Evolutionary conservation across 177 flowering plant genomes (phyloP), one percentile per base, ranked within the genome.

Genomic region (Tripterygium wilfordii): DNA sequence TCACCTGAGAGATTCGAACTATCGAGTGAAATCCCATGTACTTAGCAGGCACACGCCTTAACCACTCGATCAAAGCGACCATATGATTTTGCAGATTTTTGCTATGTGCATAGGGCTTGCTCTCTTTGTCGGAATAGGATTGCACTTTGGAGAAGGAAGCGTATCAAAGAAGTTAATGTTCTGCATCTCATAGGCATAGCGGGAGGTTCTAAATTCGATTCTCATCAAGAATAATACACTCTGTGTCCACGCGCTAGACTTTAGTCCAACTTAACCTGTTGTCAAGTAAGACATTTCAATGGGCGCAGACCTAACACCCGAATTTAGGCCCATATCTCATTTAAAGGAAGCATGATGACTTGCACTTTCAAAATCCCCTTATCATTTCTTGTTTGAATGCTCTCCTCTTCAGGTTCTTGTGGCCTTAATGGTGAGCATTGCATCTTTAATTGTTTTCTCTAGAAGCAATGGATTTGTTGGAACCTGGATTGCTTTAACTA

Each of bases 1-100:
- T n/a, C n/a, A n/a, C 7, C 10, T 8, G 40, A 45, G 39, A 18
- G 38, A 59, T 88, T 91, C 95, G 92, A 88, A 83, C 95, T 85
- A 95, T 90, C 89, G 95, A 92, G 92, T 89, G 89, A 80, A 76
- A 87, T 84, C 96, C 97, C 91, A 90, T 85, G 95, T 83, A 82
- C 96, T 85, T 82, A 82, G 94, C 96, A 88, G 94, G 94, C 91
- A 83, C 87, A 88, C 88, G 96, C 94, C 96, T 88, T 85, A 88
- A 88, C 96, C 94, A 88, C 96, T 85, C 91, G 94, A 91, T 91
- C 94, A 82, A 88, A 87, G 92, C 91, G 88, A 18, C 42, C 10
- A 5, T 28, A 10, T 4, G 7, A 28, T 5, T 28, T 28, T 51
- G 50, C 74, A 77, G 77, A 68, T 71, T 4, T 64, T 77, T 39